Conservation (phyloP, 179 eudicot species). For the Carnegiea gigantea region DNA sequence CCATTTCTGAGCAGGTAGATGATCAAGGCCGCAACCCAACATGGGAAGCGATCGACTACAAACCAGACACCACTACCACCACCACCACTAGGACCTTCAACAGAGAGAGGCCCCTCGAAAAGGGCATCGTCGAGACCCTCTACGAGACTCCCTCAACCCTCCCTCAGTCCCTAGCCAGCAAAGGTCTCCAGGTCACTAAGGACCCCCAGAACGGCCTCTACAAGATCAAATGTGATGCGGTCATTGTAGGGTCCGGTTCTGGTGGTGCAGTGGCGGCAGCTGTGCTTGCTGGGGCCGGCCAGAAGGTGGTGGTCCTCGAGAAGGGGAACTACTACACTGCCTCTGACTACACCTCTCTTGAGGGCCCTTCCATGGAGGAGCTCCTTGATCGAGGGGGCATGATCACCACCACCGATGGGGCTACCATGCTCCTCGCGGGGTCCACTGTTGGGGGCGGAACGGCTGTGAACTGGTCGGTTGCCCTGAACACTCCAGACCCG, state of each 20-base stretch:
- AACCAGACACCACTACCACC: background rate
- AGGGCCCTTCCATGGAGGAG: slow-evolving; percentile 59
- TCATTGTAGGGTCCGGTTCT: slow-evolving; percentile 71
- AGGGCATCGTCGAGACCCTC: slow-evolving; percentile 49
- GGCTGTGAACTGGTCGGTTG: slow-evolving; percentile 71
- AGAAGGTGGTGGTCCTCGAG: slow-evolving; percentile 63
- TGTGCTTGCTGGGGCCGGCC: slow-evolving; percentile 53
- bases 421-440: slow-evolving; percentile 57
- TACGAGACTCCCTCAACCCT: slow-evolving; percentile 39
- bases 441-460: slow-evolving; percentile 80
- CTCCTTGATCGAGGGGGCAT: slow-evolving; percentile 53
- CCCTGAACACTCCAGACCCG: slow-evolving; percentile 53
- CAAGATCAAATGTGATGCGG: slow-evolving; percentile 60
- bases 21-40: slow-evolving; percentile 54
- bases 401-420: slow-evolving; percentile 46
- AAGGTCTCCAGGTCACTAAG: slow-evolving; percentile 49
- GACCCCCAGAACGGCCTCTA: slow-evolving; percentile 21
- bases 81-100: slow-evolving; percentile 23
- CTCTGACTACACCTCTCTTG: slow-evolving; percentile 55
- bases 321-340: slow-evolving; percentile 64
- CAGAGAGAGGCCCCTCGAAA: slow-evolving; percentile 46
- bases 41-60: slow-evolving; percentile 77
- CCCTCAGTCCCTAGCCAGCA: slow-evolving; percentile 39
- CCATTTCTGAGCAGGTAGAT: slow-evolving; percentile 41
- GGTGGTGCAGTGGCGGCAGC: slow-evolving; percentile 83